Base-by-base conservation (phyloP, 2,329 filamentous ascomycete species). In the Helminthosporium solani region DNA sequence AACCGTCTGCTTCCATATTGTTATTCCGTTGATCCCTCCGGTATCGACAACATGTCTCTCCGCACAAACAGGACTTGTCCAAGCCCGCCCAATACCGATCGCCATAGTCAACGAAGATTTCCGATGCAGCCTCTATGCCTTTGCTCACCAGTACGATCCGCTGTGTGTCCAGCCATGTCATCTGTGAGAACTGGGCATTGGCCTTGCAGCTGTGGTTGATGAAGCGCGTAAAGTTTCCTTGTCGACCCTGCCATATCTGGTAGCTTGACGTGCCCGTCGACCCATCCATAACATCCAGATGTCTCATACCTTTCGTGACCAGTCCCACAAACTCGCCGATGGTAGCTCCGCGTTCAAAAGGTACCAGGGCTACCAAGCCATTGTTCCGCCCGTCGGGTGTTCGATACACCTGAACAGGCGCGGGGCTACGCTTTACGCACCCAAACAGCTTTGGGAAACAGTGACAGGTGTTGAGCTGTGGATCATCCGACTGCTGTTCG, bases 51-150 rank as follows among this genome's bases (percentile, higher is more conserved):
- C 76, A 77, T 11, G 67, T 57, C 62, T 80, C 77, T 3, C 78
- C 77, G 54, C 79, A 82, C 0, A 80, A 65, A 58, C 78, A 82
- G 9, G 66, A 69, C 61, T 82, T 82, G 52, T 80, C 73, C 38
- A 82, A 56, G 21, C 78, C 74, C 38, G 73, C 70, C 79, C 80
- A 82, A 55, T 83, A 83, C 46, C 75, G 75, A 56, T 79, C 75
- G 11, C 78, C 80, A 54, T 83, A 82, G 50, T 83, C 80, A 5
- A 82, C 77, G 9, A 79, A 82, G 40, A 83, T 72, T 60, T 83
- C 80, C 6, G 68, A 66, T 0, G 77, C 78, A 3, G 78, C 75
- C 27, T 74, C 68, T 12, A 82, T 73, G 1, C 79, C 79, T 47
- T 78, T 78, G 41, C 75, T 78, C 5, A 83, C 79, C 3, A 83